Evolutionary conservation across 208 protist species (phyloP), one percentile per base, ranked within the genome.

Genomic region (Leptomonas pyrrhocoris): DNA sequence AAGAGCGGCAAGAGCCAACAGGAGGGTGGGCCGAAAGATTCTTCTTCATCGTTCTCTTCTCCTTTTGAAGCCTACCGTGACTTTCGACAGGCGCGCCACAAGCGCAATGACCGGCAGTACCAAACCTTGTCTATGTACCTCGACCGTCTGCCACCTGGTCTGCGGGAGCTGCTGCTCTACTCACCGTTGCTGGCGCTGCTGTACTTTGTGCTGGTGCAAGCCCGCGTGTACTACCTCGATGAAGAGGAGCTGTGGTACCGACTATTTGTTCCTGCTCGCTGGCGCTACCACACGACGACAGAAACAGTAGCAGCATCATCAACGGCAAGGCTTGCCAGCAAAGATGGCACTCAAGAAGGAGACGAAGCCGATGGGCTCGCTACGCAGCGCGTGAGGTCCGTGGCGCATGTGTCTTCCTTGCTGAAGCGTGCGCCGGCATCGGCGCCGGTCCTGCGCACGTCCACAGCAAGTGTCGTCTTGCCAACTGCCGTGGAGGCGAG

Each of bases 91-190:
- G 55, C n/a, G 16, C 59, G 63, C 40, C 23, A 51, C 42, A 21
- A 5, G 9, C n/a, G 46, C 7, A 40, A 48, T 1, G 31, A 53
- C 11, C 16, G 31, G 31, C 60, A 58, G 66, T 79, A 73, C 43
- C 67, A 74, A 9, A 81, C 79, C 19, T 67, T 88, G 21, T 79
- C 73, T 18, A 77, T 83, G 36, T 86, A 88, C 57, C 65, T 93
- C 9, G 74, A 79, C 28, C 77, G 74, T 7, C 50, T 93, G 31
- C 84, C 87, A 0, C 78, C 63, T 1, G 80, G 75, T 12, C 31
- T 90, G 18, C 79, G 80, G 8, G 76, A 84, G 48, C 23, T 88
- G 31, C 75, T 93, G 18, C 58, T 90, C 30, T 88, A 73, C 71
- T 87, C 84, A 0, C 87, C 87, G 15, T 66, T 80, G 11, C 42